Percentiles rank a stretch among this genome's conserved stretches.
Evolutionary conservation across 2,329 filamentous ascomycete species (phyloP).

Genomic region (Septoria linicola): DNA sequence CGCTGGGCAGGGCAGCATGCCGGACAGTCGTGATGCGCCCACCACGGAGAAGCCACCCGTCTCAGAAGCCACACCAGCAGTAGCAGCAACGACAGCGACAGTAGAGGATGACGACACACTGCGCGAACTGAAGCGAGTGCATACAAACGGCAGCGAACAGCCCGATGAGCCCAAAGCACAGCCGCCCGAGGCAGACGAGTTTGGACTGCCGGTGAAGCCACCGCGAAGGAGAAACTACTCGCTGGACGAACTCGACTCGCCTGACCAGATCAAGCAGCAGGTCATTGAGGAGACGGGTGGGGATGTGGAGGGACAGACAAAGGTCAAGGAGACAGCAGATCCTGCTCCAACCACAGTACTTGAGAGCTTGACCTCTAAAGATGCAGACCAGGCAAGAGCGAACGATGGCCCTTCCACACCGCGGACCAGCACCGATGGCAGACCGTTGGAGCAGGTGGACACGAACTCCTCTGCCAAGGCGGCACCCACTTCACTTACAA

Average conservation of each 20-base stretch:
- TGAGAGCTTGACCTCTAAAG: too few species aligned
- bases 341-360: not conserved
- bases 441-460: not conserved
- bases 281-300: constrained; percentile 27
- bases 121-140: constrained; percentile 19
- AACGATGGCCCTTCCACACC: constrained; percentile 7
- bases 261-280: constrained; percentile 25
- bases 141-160: constrained; percentile 21
- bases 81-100: too few species aligned
- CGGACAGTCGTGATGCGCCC: not conserved
- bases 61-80: not conserved
- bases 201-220: constrained; percentile 39
- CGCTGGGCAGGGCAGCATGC: not conserved
- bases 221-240: constrained; percentile 30
- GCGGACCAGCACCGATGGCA: constrained; percentile 9
- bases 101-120: constrained; percentile 9
- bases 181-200: constrained; percentile 38
- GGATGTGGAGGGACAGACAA: constrained; percentile 8
- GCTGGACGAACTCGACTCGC: constrained; percentile 29
- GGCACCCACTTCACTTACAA: not conserved
- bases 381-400: too few species aligned
- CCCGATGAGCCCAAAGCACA: constrained; percentile 28
- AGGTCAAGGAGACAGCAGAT: constrained; percentile 1
- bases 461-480: constrained; percentile 10
- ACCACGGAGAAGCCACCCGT: not conserved